Base-by-base conservation (phyloP, 495 filamentous ascomycete genomes). In the Neurospora discreta region DNA sequence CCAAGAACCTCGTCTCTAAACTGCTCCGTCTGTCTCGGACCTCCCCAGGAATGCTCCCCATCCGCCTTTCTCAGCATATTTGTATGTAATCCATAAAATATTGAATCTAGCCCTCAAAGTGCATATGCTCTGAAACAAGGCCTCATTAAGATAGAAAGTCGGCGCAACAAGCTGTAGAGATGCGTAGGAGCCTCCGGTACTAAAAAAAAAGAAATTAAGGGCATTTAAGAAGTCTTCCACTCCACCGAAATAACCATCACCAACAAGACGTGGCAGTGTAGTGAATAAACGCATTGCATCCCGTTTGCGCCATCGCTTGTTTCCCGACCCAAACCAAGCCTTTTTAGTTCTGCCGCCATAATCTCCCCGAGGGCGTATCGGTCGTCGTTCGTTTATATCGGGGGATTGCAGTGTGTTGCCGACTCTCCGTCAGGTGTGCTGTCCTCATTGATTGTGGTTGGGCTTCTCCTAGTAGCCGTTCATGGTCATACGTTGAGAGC, bases 401-500 rank as follows among this genome's bases (percentile, higher is more conserved):
- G 68, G n/a, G 60, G n/a, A 20, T 30, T 71, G 68, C 39, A 71
- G 30, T 39, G 20, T 36, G 26, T 23, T 71, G 65, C 71, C 71
- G 30, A 69, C 69, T 42, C 26, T 58, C 68, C 68, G 70, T 71
- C 69, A 46, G 40, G 65, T 33, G 73, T 73, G 71, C 42, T 78
- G 41, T 73, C 69, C 43, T 52, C 73, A 20, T 67, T 52, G 71
- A 75, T 65, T 65, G 52, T 60, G 30, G 26, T 65, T 52, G 73
- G 71, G 41, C 70, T 33, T 67, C 60, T 71, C 73, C 82, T 91
- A 95, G 84, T 97, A 97, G 80, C 95, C 95, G 80, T 99, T 98
- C 94, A 98, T 97, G 58, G 93, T 97, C 88, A 94, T 92, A 77
- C 95, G 89, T 84, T 97, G 93, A 68, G 93, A 97, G 85, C 93